phyloP scores from a whole-genome alignment of 768 basidiomycete species.

The Agrocybe praecox region DNA sequence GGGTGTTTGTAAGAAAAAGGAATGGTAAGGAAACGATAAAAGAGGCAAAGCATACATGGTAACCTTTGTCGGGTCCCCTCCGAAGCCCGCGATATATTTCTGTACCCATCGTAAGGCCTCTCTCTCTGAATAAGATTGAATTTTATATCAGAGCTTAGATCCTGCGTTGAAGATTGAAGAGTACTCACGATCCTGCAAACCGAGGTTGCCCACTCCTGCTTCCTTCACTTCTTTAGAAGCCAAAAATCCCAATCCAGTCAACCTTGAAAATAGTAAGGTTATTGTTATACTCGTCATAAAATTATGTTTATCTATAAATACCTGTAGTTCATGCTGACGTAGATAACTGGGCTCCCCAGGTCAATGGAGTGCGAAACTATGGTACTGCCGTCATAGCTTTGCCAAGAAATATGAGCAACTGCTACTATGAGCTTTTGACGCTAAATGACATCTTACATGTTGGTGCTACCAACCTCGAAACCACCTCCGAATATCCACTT shows the following conservation, averaged over 20 bases:
- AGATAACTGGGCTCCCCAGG: conserved; percentile 46
- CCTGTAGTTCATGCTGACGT: conserved; percentile 59
- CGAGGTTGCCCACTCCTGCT: conserved; percentile 60
- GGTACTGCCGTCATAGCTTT: conserved; percentile 43
- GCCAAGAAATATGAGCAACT: background rate
- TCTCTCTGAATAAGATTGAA: conserved; percentile 39
- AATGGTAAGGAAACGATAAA: background rate
- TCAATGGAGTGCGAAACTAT: conserved; percentile 49
- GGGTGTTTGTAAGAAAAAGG: too few species aligned
- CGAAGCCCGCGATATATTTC: conserved; percentile 63
- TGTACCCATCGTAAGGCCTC: conserved; percentile 66
- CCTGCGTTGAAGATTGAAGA: background rate
- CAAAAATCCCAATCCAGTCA: conserved; percentile 49
- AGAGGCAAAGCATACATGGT: conserved; percentile 45
- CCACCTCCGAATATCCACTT: conserved; percentile 48
- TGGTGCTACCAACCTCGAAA: background rate
- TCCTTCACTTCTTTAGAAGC: conserved; percentile 51
- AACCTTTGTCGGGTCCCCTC: conserved; percentile 64
- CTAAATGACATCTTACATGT: background rate
- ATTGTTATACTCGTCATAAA: too few species aligned
- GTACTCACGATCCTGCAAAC: conserved; percentile 58
- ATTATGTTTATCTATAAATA: background rate
- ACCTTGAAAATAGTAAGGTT: conserved; percentile 7
- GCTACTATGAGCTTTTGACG: background rate
- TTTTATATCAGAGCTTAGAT: background rate